Evolutionary conservation across 2,329 filamentous ascomycete genomes (phyloP), one percentile per base, ranked within the genome.

Genomic region (Trichoderma sp.): DNA sequence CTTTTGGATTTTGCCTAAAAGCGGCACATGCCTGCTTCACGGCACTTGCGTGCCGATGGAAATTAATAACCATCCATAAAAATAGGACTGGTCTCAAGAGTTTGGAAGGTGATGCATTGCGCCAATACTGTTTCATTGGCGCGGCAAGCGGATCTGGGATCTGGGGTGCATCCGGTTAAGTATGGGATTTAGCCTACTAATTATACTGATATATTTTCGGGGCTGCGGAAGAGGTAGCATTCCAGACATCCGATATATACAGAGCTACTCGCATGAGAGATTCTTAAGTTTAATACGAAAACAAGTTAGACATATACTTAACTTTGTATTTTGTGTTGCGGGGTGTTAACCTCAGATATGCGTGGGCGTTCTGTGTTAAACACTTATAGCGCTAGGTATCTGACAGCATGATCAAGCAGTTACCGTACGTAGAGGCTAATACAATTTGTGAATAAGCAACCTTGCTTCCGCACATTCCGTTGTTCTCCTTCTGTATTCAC

Each of bases 101-200:
- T 32, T 58, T 58, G 56, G 28, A 24, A 58, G 30, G 28, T n/a
- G 56, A 58, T 32, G 28, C 28, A 34, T 58, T 28, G 18, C 56
- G 9, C 47, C 3, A 24, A 57, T 32, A 57, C 28, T 18, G 24
- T 64, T 9, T 30, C 14, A 63, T 32, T 30, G 51, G 12, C 43
- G 34, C 43, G 34, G 39, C 47, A 58, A 32, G 32, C 47, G 43
- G 30, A 70, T 70, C 36, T 39, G 39, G 39, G 39, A 9, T 47
- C 68, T 39, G 60, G 68, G 68, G 58, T 64, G 68, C 56, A 64
- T 56, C 60, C 68, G 68, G 68, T 18, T 71, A 64, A 64, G 60
- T 39, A 57, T 47, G 11, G 4, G 11, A 71, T 71, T 71, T 71
- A 71, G 47, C 68, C 68, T 71, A 43, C 60, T 43, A 57, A 64